phyloP scores from a whole-genome alignment of 2,329 filamentous ascomycete species.

The Curvularia verruculosa region DNA sequence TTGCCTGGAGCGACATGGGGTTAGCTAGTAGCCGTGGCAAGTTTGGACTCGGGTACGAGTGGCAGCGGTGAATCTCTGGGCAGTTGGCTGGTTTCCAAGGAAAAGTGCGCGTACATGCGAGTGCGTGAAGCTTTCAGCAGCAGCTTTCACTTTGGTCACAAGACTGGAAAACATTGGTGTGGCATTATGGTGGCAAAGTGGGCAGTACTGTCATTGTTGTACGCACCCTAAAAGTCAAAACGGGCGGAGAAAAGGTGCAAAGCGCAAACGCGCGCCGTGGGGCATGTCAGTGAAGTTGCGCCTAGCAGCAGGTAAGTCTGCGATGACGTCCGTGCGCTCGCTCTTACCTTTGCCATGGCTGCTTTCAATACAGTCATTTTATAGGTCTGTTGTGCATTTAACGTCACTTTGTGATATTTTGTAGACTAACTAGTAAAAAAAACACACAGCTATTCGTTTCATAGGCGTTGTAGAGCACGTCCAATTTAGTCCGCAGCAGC shows the following conservation, averaged over 20 bases:
- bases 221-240: neutral
- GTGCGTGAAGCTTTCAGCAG: conserved; percentile 9
- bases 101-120: conserved; percentile 17
- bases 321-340: conserved; percentile 16
- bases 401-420: neutral
- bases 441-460: too few species aligned
- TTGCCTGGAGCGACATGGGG: conserved; percentile 27
- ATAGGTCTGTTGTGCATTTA: too few species aligned
- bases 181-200: conserved; percentile 12
- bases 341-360: conserved; percentile 9
- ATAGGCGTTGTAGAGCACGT: neutral
- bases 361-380: neutral
- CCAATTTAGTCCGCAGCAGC: neutral
- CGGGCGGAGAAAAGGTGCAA: conserved; percentile 4
- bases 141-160: conserved; percentile 9
- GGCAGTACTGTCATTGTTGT: conserved; percentile 11
- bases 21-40: conserved; percentile 18
- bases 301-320: conserved; percentile 8
- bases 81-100: conserved; percentile 1
- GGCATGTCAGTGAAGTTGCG: conserved; percentile 25
- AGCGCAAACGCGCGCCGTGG: conserved; percentile 19
- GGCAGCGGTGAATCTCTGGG: neutral
- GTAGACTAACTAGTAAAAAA: too few species aligned
- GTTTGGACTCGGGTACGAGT: neutral
- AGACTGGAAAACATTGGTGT: conserved; percentile 17